Conservation (phyloP, 2,329 filamentous ascomycete genomes). For the Phoma sp. region DNA sequence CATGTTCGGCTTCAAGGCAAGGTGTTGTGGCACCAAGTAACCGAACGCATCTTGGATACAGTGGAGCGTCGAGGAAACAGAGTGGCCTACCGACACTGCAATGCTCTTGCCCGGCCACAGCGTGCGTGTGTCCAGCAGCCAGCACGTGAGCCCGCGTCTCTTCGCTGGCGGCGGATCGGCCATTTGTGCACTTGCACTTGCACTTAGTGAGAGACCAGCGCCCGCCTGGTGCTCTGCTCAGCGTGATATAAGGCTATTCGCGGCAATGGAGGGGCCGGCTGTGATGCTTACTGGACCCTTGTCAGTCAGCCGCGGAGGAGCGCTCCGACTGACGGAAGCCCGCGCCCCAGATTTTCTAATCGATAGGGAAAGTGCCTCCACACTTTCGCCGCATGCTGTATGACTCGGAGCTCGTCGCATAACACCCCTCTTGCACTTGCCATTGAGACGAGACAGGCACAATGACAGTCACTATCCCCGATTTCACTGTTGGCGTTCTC, state of each 20-base stretch:
- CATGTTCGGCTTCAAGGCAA: too few relatives aligned
- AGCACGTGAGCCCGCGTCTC: constrained; percentile 48
- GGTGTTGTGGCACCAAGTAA: neutral
- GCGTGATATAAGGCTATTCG: constrained; percentile 20
- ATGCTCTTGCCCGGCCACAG: constrained; percentile 57
- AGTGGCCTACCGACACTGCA: constrained; percentile 19
- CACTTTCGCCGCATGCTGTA: constrained; percentile 9
- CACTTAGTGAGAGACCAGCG: neutral
- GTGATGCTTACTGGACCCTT: constrained; percentile 6
- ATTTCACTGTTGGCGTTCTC: constrained; percentile 65
- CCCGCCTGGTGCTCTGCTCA: neutral
- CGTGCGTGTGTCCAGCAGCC: constrained; percentile 57
- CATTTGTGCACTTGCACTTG: constrained; percentile 14
- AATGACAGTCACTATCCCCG: constrained; percentile 36
- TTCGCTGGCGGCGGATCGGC: constrained; percentile 12
- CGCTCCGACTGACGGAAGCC: constrained; percentile 4
- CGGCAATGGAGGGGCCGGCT: constrained; percentile 23
- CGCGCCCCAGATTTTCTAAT: constrained; percentile 15
- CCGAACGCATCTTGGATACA: neutral
- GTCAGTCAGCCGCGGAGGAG: neutral
- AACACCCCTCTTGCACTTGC: neutral
- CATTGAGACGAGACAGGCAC: neutral
- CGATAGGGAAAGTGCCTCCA: constrained; percentile 9
- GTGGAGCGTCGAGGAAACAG: neutral
- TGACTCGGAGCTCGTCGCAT: constrained; percentile 7